phyloP scores from a whole-genome alignment of 2,329 filamentous ascomycete genomes.

The Alternaria viburni region DNA sequence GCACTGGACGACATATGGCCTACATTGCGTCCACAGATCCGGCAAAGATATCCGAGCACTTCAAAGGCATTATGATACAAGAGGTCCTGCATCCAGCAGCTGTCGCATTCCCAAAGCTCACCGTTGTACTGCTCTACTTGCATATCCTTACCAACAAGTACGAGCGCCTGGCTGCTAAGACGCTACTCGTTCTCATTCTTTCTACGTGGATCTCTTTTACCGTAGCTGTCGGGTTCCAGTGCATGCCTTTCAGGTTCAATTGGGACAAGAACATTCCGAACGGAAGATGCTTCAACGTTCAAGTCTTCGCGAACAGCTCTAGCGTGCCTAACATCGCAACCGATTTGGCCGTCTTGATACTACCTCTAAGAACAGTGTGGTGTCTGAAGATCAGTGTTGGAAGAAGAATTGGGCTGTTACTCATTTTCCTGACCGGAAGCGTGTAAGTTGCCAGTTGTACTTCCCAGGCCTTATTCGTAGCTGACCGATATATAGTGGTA shows the following conservation, averaged over 20 bases:
- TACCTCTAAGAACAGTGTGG: constrained; percentile 30
- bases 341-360: constrained; percentile 26
- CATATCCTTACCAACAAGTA: constrained; percentile 34
- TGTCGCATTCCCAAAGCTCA: constrained; percentile 37
- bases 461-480: background rate
- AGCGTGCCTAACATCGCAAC: constrained; percentile 38
- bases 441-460: constrained; percentile 19
- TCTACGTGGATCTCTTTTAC: constrained; percentile 31
- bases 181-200: constrained; percentile 23
- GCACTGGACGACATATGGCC: constrained; percentile 31
- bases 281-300: constrained; percentile 31
- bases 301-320: constrained; percentile 27
- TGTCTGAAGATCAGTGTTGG: constrained; percentile 27
- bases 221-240: constrained; percentile 30
- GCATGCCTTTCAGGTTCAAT: constrained; percentile 30
- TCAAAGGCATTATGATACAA: constrained; percentile 31
- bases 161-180: constrained; percentile 26
- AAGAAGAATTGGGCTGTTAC: constrained; percentile 25
- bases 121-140: constrained; percentile 32
- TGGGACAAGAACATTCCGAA: constrained; percentile 35
- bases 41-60: constrained; percentile 19
- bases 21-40: constrained; percentile 22
- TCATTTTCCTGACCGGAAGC: constrained; percentile 39
- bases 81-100: constrained; percentile 35
- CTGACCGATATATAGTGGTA: constrained; percentile 21